Percentiles rank a stretch among this genome's conserved stretches.
Evolutionary conservation across 129 eudicot species (phyloP).

Genomic region (Logfia minima): DNA sequence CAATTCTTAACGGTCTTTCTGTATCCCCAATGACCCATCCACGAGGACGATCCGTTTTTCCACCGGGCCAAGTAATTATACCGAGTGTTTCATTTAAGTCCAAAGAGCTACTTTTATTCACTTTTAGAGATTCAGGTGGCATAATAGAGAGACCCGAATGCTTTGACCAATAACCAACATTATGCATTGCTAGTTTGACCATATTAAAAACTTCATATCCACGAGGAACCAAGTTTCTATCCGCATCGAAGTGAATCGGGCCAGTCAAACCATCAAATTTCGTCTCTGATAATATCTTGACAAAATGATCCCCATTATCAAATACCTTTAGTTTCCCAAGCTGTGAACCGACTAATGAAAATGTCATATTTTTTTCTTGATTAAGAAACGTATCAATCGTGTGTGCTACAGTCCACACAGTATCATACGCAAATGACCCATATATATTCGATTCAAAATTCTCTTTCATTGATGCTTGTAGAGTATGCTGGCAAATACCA

Average conservation of each 20-base stretch:
- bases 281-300: conserved; percentile 35
- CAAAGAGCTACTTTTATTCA: conserved; percentile 23
- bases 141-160: conserved; percentile 56
- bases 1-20: conserved; percentile 59
- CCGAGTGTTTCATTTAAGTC: conserved; percentile 40
- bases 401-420: conserved; percentile 54
- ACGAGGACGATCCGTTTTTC: conserved; percentile 52
- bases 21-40: conserved; percentile 67
- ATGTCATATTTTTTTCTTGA: conserved; percentile 35
- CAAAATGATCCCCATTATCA: conserved; percentile 46
- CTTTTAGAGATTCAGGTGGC: conserved; percentile 44
- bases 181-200: conserved; percentile 26
- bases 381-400: conserved; percentile 43
- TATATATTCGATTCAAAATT: conserved; percentile 35
- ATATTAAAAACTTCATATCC: conserved; percentile 50
- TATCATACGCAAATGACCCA: conserved; percentile 51
- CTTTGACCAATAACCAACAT: conserved; percentile 70
- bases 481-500: conserved; percentile 46
- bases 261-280: conserved; percentile 72
- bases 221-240: conserved; percentile 44
- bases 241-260: conserved; percentile 41
- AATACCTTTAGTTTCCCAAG: conserved; percentile 53
- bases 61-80: conserved; percentile 69
- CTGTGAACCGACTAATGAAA: conserved; percentile 39
- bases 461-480: conserved; percentile 20